Evolutionary conservation across 495 filamentous ascomycete species (phyloP), one percentile per base, ranked within the genome.

Genomic region (Saxophila tyrrhenica): DNA sequence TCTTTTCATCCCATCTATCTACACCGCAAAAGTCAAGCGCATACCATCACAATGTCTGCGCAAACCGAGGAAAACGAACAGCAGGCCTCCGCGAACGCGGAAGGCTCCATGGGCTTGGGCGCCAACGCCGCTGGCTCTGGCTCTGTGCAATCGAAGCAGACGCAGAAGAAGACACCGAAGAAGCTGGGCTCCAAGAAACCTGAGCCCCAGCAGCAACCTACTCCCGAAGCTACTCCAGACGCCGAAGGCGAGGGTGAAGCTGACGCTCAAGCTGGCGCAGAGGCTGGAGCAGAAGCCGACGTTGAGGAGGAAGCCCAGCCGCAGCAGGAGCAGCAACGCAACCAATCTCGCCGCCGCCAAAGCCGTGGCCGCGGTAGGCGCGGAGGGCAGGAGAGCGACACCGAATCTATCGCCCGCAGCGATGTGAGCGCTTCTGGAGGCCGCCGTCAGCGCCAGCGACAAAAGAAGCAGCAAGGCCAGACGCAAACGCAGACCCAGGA

Each of bases 111-210:
- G 16, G 58, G 58, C 1, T 17, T 60, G 21, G 60, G 56, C 45
- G 68, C 68, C 44, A 56, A 62, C 51, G 67, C 59, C 42, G 54
- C 50, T 51, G 66, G 60, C 32, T 59, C 59, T 21, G 58, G 67
- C 15, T 60, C 62, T 35, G 62, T 58, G 25, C 52, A 54, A 49
- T 54, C 65, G 22, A 51, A 65, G 39, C 58, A 62, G 51, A 60
- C 60, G 45, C 57, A 64, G 57, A 71, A 69, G 57, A 63, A 64
- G 48, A 63, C 65, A 17, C 69, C 69, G 9, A 69, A 70, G 61
- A 72, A 72, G 62, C 58, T 72, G 25, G 67, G 69, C 56, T 44
- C 42, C 38, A 68, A 70, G 63, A 62, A 61, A 25, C 48, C 57
- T 48, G 32, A 62, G 25, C 53, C 57, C 19, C 63, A 64, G 51